Conservation (phyloP, 1,284 basidiomycete species). For the Veloboletus limbatus region DNA sequence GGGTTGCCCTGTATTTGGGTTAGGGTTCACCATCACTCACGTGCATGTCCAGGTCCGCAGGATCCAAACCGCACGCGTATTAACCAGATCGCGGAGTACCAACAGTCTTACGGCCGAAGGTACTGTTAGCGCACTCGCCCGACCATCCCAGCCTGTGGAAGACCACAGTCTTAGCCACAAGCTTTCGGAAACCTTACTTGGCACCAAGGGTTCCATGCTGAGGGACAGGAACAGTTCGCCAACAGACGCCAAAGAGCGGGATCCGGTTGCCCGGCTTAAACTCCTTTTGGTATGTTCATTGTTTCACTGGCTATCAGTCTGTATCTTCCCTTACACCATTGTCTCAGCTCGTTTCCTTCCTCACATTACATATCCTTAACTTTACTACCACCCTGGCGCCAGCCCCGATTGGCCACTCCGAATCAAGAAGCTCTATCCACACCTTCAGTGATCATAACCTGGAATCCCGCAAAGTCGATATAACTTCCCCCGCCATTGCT, state of each 20-base stretch:
- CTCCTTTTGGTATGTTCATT: slow-evolving; percentile 67
- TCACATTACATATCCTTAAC: slow-evolving; percentile 88
- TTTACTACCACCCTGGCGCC: slow-evolving; percentile 90
- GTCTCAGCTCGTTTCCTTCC: slow-evolving; percentile 76
- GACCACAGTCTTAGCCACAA: slow-evolving; percentile 38
- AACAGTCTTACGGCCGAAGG: slow-evolving; percentile 31
- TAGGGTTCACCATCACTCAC: slow-evolving; percentile 18
- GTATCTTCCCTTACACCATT: slow-evolving; percentile 11
- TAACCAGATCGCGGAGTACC: slow-evolving; percentile 38
- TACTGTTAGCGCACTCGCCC: slow-evolving; percentile 31
- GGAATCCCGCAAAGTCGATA: slow-evolving; percentile 55
- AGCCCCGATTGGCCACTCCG: slow-evolving; percentile 27
- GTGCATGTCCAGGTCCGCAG: slow-evolving; percentile 41
- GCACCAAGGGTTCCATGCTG: slow-evolving; percentile 65
- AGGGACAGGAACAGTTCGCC: slow-evolving; percentile 29
- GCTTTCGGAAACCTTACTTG: slow-evolving; percentile 52
- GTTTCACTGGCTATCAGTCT: background rate
- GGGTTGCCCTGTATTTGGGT: slow-evolving; percentile 9
- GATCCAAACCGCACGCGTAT: slow-evolving; percentile 46
- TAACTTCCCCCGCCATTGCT: slow-evolving; percentile 58
- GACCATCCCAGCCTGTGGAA: slow-evolving; percentile 21
- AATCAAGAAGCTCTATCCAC: slow-evolving; percentile 24
- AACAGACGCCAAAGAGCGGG: slow-evolving; percentile 38
- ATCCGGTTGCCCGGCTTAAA: slow-evolving; percentile 87
- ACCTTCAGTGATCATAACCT: slow-evolving; percentile 28